Evolutionary conservation across 768 basidiomycete genomes (phyloP).

Genomic region (Amanita muscaria): DNA sequence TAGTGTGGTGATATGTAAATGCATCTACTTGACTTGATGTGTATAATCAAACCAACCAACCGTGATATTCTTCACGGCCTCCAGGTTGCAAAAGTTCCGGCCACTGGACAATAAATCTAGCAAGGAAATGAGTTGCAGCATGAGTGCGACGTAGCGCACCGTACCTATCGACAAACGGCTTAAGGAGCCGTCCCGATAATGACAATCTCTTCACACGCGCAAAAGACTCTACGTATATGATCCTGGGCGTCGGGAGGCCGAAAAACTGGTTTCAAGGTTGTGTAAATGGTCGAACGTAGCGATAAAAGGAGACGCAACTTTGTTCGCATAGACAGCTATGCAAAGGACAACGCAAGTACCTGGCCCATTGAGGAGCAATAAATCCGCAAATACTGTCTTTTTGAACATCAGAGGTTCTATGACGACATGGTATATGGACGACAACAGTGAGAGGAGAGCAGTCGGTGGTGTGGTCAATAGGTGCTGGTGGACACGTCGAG

Average conservation of each 20-base stretch:
- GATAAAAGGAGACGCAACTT: constrained; percentile 35
- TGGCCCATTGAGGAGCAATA: constrained; percentile 88
- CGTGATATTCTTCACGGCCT: constrained; percentile 42
- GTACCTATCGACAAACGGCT: constrained; percentile 74
- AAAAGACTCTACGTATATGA: constrained; percentile 92
- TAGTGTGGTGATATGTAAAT: not conserved
- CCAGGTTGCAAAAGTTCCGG: constrained; percentile 39
- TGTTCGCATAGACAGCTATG: constrained; percentile 57
- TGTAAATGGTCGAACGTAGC: not conserved
- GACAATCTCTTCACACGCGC: constrained; percentile 79
- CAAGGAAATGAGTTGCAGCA: not conserved
- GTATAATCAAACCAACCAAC: constrained; percentile 68
- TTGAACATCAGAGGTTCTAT: constrained; percentile 38
- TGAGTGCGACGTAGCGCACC: not conserved
- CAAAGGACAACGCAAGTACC: constrained; percentile 87
- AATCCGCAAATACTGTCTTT: constrained; percentile 45
- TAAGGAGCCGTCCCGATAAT: constrained; percentile 75
- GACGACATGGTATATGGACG: constrained; percentile 54
- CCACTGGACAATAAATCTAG: constrained; percentile 90
- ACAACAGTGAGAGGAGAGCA: constrained; percentile 49
- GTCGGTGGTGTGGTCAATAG: constrained; percentile 62
- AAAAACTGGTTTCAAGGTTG: constrained; percentile 45
- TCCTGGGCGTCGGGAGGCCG: constrained; percentile 56
- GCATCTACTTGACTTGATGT: too few species aligned
- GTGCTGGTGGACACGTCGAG: constrained; percentile 78